Percentiles rank a stretch among this genome's conserved stretches.
phyloP scores from a whole-genome alignment of 2,329 filamentous ascomycete species.

The Arachnomyces sp. region DNA sequence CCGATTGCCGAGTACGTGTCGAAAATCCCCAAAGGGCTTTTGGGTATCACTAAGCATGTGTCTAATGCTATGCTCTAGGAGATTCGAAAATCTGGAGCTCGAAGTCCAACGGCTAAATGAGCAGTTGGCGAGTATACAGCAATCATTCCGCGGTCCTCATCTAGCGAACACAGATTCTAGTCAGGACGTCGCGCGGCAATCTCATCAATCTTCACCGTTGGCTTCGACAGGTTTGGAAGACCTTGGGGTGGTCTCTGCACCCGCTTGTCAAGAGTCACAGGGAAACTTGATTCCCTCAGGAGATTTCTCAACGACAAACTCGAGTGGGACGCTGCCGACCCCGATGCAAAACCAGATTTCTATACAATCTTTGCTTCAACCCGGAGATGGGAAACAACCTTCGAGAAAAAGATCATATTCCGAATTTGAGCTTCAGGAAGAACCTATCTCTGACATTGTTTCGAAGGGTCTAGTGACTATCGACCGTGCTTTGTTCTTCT shows the following conservation, averaged over 20 bases:
- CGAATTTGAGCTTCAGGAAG: slow-evolving; percentile 26
- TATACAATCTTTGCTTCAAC: slow-evolving; percentile 6
- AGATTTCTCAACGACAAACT: no score
- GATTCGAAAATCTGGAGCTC: slow-evolving; percentile 25
- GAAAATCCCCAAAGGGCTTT: not conserved
- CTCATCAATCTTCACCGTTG: no score
- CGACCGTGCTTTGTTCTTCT: slow-evolving; percentile 26
- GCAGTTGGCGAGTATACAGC: slow-evolving; percentile 15
- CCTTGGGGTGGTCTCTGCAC: no score
- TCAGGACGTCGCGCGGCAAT: no score
- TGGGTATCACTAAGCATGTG: not conserved
- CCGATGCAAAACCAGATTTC: slow-evolving; percentile 5
- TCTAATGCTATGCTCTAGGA: slow-evolving; percentile 12
- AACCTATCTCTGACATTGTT: slow-evolving; percentile 28
- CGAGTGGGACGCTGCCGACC: no score
- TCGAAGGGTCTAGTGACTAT: slow-evolving; percentile 25
- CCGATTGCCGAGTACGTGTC: slow-evolving; percentile 20
- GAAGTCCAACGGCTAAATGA: slow-evolving; percentile 23
- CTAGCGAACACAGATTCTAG: no score
- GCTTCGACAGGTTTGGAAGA: no score
- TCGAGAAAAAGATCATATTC: slow-evolving; percentile 22
- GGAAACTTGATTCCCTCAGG: no score
- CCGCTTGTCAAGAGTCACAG: no score
- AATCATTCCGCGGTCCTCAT: no score
- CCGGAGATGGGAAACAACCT: slow-evolving; percentile 3